phyloP scores from a whole-genome alignment of 805 yeast species.

The Lipomyces chichibuensis region DNA sequence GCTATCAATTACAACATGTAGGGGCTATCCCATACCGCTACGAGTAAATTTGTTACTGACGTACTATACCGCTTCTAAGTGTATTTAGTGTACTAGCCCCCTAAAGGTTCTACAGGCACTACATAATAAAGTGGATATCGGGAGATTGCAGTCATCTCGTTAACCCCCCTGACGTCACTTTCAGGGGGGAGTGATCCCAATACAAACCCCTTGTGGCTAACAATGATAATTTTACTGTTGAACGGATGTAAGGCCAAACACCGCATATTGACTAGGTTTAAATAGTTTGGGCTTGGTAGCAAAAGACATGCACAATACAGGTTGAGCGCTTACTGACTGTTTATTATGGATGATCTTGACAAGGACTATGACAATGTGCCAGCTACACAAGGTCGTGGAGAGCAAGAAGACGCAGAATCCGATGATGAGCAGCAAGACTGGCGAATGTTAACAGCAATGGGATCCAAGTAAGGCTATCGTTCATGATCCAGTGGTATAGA shows the following conservation, averaged over 20 bases:
- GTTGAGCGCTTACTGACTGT: too few species aligned
- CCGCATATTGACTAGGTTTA: neutral
- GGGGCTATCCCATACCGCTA: too few species aligned
- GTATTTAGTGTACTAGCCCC: neutral
- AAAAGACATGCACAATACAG: too few species aligned
- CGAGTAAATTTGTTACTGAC: too few species aligned
- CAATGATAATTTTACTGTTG: too few species aligned
- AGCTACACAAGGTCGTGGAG: slow-evolving; percentile 3
- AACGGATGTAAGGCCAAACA: neutral
- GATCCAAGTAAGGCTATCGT: slow-evolving; percentile 13
- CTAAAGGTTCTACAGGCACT: neutral
- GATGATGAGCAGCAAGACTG: slow-evolving; percentile 48
- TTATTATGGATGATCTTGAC: slow-evolving; percentile 17
- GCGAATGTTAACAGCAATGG: slow-evolving; percentile 40
- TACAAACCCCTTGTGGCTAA: neutral
- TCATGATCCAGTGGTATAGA: neutral
- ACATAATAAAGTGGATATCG: neutral
- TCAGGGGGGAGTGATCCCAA: neutral
- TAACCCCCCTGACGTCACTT: neutral
- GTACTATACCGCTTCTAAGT: neutral
- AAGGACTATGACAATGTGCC: slow-evolving; percentile 22
- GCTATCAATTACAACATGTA: too few species aligned
- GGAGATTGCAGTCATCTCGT: neutral
- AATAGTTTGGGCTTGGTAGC: neutral
- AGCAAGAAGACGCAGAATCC: slow-evolving; percentile 22